Percentiles rank a stretch among this genome's conserved stretches.
Evolutionary conservation across 139 green algal genomes (phyloP).

Genomic region (Chlorella sp.): DNA sequence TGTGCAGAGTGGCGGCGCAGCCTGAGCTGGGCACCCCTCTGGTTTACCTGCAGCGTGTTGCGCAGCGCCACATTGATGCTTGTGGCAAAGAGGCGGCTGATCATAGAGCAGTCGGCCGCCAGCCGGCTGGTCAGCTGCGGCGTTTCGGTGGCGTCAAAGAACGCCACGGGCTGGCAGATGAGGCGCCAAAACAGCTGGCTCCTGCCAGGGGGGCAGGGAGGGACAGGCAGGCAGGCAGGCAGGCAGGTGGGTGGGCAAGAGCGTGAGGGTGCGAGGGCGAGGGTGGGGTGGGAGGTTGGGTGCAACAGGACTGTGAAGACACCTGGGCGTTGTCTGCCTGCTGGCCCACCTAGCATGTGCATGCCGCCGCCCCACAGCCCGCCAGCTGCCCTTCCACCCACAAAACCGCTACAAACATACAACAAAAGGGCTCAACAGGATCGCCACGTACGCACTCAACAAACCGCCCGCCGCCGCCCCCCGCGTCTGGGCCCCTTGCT

Average conservation of each 20-base stretch:
- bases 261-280: no score
- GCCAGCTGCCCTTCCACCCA: no score
- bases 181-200: conserved; percentile 64
- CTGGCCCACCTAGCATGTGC: no score
- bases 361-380: no score
- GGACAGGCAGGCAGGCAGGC: background rate
- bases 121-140: conserved; percentile 74
- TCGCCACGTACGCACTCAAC: no score
- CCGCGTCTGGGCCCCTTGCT: no score
- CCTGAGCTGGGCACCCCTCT: background rate
- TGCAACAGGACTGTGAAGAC: background rate
- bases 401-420: no score
- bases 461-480: no score
- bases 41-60: conserved; percentile 73
- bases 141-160: conserved; percentile 62
- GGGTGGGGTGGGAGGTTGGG: background rate
- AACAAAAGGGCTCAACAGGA: no score
- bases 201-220: conserved; percentile 34
- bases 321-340: background rate
- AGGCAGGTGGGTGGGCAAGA: background rate
- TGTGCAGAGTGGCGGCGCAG: background rate
- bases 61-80: conserved; percentile 87
- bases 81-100: conserved; percentile 75
- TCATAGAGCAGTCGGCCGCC: conserved; percentile 72
- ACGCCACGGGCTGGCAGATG: conserved; percentile 51